These are phyloP conservation scores for Verticillium zaregamsianum DNA, from an alignment of 2,329 filamentous ascomycete species.

Conservation along the genomic window DNA sequence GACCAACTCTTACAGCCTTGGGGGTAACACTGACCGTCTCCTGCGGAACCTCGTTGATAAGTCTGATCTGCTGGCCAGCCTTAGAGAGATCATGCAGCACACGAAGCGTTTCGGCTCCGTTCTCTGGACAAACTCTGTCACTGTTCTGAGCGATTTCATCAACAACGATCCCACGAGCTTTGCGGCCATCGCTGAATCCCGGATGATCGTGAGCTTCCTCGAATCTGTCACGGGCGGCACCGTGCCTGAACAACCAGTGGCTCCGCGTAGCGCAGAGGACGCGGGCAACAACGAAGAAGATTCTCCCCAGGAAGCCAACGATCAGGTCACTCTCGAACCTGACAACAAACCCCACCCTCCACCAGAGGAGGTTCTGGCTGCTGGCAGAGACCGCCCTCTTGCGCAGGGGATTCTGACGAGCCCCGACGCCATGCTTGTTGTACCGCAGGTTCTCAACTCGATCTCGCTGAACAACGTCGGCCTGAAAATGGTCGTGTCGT, in stretches of 20 bases:
- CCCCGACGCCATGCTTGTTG: constrained; percentile 78
- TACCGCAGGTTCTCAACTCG: constrained; percentile 85
- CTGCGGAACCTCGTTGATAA: constrained; percentile 94
- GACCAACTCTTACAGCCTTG: constrained; percentile 63
- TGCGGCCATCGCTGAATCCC: constrained; percentile 89
- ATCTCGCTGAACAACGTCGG: constrained; percentile 89
- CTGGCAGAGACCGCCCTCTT: constrained; percentile 29
- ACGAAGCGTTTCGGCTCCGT: constrained; percentile 79
- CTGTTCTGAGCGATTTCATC: constrained; percentile 91
- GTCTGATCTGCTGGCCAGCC: constrained; percentile 71
- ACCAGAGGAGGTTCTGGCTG: constrained; percentile 39
- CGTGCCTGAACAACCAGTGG: constrained; percentile 29
- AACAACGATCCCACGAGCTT: constrained; percentile 99
- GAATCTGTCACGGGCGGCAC: constrained; percentile 67
- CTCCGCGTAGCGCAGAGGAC: constrained; percentile 23
- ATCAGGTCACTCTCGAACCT: constrained; percentile 30
- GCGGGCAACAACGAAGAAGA: constrained; percentile 26
- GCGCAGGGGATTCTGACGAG: constrained; percentile 80
- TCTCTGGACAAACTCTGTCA: constrained; percentile 93
- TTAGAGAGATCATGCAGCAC: constrained; percentile 79
- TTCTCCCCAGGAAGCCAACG: constrained; percentile 34
- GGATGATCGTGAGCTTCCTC: constrained; percentile 80
- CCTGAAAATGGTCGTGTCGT: constrained; percentile 81
- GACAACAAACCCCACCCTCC: constrained; percentile 49
- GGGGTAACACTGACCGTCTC: constrained; percentile 83